Conservation (phyloP, 768 basidiomycete genomes). For the Trametes cingulata region DNA sequence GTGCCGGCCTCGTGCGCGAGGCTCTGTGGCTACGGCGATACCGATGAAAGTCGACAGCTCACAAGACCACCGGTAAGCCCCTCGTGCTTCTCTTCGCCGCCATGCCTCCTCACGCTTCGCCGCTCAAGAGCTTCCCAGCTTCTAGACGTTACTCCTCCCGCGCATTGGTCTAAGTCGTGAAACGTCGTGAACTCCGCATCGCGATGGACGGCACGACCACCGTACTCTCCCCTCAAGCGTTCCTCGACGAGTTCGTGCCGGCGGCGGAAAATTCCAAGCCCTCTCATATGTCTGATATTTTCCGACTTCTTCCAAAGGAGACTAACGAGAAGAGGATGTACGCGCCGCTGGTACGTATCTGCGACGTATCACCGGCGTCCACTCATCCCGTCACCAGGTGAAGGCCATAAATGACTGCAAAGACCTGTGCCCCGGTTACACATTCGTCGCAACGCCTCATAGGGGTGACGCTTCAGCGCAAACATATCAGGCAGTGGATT, state of each 20-base stretch:
- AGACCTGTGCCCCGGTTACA: background rate
- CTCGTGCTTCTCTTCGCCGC: no score
- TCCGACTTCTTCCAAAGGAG: background rate
- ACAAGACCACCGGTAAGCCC: no score
- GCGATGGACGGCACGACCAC: background rate
- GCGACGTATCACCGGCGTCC: no score
- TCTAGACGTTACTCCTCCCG: no score
- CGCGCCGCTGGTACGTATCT: background rate
- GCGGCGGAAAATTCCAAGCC: background rate
- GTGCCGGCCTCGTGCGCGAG: no score
- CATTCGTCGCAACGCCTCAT: background rate
- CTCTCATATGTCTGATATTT: background rate
- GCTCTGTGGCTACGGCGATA: no score
- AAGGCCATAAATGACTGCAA: background rate
- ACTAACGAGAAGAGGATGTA: background rate
- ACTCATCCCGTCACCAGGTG: background rate
- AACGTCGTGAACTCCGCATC: background rate
- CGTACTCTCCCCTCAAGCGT: background rate
- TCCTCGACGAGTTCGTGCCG: background rate
- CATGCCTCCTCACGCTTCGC: no score
- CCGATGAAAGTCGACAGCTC: no score
- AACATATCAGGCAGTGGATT: background rate
- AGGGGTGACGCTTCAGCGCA: background rate
- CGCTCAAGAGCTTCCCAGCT: no score
- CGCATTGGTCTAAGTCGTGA: no score